Percentiles rank a stretch among this genome's conserved stretches.
Evolutionary conservation across 345 rosid species (phyloP).

Genomic region (Passiflora organensis): DNA sequence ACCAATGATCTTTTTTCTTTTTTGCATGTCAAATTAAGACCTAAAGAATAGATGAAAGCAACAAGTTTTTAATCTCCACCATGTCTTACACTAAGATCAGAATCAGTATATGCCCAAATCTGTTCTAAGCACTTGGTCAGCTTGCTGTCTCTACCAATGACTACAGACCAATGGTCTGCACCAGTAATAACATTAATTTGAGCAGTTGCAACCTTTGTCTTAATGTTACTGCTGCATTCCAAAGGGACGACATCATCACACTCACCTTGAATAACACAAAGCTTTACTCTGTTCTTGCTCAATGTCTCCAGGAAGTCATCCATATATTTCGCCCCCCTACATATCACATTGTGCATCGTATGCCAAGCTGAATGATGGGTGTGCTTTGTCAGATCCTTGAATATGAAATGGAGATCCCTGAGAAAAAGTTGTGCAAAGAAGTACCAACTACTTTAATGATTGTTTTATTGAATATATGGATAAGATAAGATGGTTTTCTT

Average conservation of each 20-base stretch:
- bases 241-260: conserved; percentile 47
- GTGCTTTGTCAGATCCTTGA: conserved; percentile 49
- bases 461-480: background rate
- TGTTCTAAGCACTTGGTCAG: conserved; percentile 42
- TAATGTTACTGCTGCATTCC: conserved; percentile 49
- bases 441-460: background rate
- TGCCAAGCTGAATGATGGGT: conserved; percentile 86
- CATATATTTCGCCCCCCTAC: conserved; percentile 58
- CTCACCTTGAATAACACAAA: conserved; percentile 59
- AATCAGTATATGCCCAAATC: conserved; percentile 32
- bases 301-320: conserved; percentile 44
- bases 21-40: no score
- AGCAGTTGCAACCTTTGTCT: conserved; percentile 38
- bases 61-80: no score
- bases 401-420: conserved; percentile 45
- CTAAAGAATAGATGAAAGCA: no score
- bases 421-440: background rate
- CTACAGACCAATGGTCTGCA: conserved; percentile 46
- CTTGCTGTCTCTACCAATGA: conserved; percentile 44
- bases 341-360: conserved; percentile 71
- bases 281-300: conserved; percentile 23
- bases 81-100: no score
- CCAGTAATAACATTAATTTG: conserved; percentile 34
- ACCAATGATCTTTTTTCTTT: no score
- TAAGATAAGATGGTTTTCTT: background rate